phyloP scores from a whole-genome alignment of 1,139 yeast species.

The Magnusiomyces tetraspermus region DNA sequence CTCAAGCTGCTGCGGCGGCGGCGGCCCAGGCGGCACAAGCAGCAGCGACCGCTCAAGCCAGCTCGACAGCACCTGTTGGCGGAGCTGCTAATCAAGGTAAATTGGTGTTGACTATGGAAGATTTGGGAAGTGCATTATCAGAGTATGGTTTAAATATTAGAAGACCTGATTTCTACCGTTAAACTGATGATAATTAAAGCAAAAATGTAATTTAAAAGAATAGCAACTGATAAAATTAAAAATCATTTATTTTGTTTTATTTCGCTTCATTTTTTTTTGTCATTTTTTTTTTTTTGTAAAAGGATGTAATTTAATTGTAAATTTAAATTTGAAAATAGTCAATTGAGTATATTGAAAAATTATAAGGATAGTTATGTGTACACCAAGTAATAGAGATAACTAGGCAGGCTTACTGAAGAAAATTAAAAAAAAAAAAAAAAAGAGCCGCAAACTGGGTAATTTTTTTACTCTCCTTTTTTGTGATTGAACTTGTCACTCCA shows the following conservation, averaged over 20 bases:
- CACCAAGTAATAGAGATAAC: too few species aligned
- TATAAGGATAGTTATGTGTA: too few species aligned
- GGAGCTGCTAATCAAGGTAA: constrained; percentile 55
- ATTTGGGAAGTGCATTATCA: constrained; percentile 72
- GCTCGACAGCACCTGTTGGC: constrained; percentile 31
- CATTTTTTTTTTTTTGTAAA: background rate
- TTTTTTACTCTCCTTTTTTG: constrained; percentile 22
- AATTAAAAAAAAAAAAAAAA: background rate
- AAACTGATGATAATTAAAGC: constrained; percentile 12
- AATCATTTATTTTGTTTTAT: background rate
- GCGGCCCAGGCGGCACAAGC: constrained; percentile 27
- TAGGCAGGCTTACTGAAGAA: too few species aligned
- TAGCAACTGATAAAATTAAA: background rate
- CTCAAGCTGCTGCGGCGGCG: constrained; percentile 5
- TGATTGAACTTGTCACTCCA: constrained; percentile 92
- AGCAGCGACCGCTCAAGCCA: constrained; percentile 18
- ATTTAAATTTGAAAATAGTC: too few species aligned
- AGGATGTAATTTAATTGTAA: too few species aligned
- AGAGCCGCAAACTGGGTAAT: background rate
- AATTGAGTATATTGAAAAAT: too few species aligned
- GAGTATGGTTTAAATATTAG: constrained; percentile 90
- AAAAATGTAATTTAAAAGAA: too few species aligned
- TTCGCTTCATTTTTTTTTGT: too few species aligned
- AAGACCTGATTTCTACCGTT: constrained; percentile 89
- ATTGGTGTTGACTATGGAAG: constrained; percentile 79